Conservation (phyloP, 192 early-diverging fungal species). For the Lobosporangium transversale region DNA sequence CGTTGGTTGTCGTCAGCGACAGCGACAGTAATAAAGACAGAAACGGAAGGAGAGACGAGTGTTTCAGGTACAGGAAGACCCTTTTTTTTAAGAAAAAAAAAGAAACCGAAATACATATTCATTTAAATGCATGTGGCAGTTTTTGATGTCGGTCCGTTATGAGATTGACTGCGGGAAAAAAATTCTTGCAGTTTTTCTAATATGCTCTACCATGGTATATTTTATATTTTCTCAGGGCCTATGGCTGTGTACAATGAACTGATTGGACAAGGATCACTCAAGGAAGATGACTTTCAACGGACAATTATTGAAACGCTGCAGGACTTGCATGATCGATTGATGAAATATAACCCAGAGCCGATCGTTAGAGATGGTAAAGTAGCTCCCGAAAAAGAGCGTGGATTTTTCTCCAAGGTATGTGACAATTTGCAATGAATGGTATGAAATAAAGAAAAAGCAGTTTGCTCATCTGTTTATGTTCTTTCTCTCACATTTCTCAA, state of each 20-base stretch:
- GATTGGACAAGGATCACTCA: conserved; percentile 64
- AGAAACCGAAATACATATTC: too few relatives aligned
- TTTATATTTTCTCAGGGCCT: conserved; percentile 40
- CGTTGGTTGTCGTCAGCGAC: too few relatives aligned
- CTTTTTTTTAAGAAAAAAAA: too few relatives aligned
- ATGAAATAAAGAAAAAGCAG: background rate
- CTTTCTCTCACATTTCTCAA: background rate
- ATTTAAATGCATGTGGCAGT: too few relatives aligned
- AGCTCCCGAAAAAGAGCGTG: conserved; percentile 5
- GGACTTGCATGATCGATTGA: conserved; percentile 69
- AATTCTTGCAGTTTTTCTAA: too few relatives aligned
- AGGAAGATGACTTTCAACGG: conserved; percentile 75
- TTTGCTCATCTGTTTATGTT: background rate
- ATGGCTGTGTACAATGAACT: conserved; percentile 54
- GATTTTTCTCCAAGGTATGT: conserved; percentile 30
- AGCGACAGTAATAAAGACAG: too few relatives aligned
- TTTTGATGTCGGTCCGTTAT: too few relatives aligned
- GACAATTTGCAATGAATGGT: background rate
- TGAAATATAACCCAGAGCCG: conserved; percentile 63
- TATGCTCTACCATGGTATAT: too few relatives aligned
- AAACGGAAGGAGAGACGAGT: too few relatives aligned
- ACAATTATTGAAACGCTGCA: conserved; percentile 72
- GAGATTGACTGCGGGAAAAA: too few relatives aligned
- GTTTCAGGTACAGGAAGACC: too few relatives aligned
- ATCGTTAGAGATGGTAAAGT: conserved; percentile 6